These are phyloP conservation scores for Dothideomycetidae sp. DNA, from an alignment of 2,329 filamentous ascomycete genomes.

Conservation along the genomic window DNA sequence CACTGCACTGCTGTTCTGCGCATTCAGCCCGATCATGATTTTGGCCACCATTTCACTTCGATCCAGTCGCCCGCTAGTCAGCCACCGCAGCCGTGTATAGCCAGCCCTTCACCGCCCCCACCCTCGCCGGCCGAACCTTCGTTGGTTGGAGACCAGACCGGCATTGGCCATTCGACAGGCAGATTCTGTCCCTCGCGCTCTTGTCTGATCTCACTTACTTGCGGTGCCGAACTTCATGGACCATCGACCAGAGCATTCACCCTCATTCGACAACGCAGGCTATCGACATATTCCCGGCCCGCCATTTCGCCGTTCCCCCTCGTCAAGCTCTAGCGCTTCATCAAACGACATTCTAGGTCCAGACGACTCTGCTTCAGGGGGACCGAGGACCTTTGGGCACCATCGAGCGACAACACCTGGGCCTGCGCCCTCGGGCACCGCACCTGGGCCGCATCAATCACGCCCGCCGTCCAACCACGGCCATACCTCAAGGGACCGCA, in stretches of 20 bases:
- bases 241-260: constrained; percentile 1
- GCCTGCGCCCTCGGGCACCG: not conserved
- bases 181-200: no score
- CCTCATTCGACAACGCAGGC: not conserved
- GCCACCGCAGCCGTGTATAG: no score
- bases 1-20: no score
- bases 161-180: no score
- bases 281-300: no score
- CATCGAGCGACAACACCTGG: constrained; percentile 1
- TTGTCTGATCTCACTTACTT: no score
- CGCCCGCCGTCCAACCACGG: constrained; percentile 2
- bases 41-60: no score
- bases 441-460: constrained; percentile 1
- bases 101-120: no score
- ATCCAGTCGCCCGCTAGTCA: no score
- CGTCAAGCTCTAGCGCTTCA: constrained; percentile 6
- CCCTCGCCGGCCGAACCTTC: no score
- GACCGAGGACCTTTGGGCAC: constrained; percentile 1
- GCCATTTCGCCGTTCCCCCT: constrained; percentile 2
- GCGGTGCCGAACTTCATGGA: constrained; percentile 8
- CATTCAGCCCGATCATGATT: no score
- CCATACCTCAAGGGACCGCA: constrained; percentile 1
- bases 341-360: constrained; percentile 4
- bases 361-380: constrained; percentile 7
- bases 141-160: no score